Evolutionary conservation across 2,329 filamentous ascomycete genomes (phyloP).

Genomic region (Corinectria fuckeliana): DNA sequence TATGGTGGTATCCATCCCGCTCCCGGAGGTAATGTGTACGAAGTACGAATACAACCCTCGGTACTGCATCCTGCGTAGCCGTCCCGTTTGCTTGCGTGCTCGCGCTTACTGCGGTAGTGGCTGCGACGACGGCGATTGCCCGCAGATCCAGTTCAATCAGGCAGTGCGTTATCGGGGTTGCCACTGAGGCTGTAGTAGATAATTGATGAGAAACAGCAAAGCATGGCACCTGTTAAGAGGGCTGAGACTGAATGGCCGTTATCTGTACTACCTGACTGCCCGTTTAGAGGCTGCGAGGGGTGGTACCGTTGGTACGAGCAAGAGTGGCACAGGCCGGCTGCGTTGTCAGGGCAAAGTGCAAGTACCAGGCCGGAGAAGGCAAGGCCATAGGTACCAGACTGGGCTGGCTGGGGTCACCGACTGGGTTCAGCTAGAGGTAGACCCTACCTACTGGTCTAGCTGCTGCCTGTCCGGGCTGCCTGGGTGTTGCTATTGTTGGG

Average conservation of each 20-base stretch:
- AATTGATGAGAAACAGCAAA: background rate
- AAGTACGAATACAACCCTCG: background rate
- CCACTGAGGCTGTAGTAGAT: background rate
- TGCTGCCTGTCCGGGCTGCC: conserved; percentile 2
- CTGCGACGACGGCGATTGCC: conserved; percentile 23
- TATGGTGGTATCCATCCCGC: too few species aligned
- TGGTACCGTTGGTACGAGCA: conserved; percentile 11
- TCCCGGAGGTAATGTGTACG: too few species aligned
- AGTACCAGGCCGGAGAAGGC: background rate
- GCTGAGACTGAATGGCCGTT: background rate
- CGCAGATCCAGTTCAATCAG: background rate
- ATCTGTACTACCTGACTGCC: background rate
- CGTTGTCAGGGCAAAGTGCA: conserved; percentile 20
- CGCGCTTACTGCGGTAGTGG: conserved; percentile 22
- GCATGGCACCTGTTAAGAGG: background rate
- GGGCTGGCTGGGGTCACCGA: background rate
- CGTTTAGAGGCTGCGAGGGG: background rate
- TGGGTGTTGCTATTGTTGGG: background rate
- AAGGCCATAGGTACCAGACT: conserved; percentile 18
- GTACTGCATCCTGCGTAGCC: conserved; percentile 16
- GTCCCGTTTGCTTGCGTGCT: conserved; percentile 35
- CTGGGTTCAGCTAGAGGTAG: conserved; percentile 1
- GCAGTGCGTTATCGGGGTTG: background rate
- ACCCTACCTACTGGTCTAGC: too few species aligned
- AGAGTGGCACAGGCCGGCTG: conserved; percentile 22